A percentile compares a stretch with the other conserved stretches of the same genome.
Conservation (phyloP, 257 asterid species). For the Rehmannia glutinosa region DNA sequence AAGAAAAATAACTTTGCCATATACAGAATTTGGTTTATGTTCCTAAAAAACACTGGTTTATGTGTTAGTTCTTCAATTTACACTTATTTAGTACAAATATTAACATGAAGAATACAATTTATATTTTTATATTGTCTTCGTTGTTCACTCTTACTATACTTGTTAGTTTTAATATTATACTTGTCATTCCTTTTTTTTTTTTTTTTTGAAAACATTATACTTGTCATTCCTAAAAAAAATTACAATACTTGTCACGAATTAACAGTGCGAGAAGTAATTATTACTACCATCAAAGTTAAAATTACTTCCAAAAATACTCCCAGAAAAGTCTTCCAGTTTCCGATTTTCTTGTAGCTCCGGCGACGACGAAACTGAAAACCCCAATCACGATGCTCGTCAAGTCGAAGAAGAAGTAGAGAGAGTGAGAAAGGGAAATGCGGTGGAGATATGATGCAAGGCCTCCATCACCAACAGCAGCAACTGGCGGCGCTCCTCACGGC, state of each 20-base stretch:
- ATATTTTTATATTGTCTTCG: too few species aligned
- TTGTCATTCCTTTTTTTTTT: too few species aligned
- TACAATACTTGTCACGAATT: not conserved
- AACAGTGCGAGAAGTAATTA: not conserved
- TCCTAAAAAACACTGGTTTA: too few species aligned
- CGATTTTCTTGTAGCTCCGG: conserved; percentile 20
- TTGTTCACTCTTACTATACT: too few species aligned
- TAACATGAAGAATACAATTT: too few species aligned
- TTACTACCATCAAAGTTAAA: not conserved
- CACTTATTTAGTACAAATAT: too few species aligned
- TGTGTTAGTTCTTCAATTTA: too few species aligned
- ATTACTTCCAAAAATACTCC: not conserved
- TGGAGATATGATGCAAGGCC: conserved; percentile 82
- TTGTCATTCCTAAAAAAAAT: too few species aligned
- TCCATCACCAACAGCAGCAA: conserved; percentile 96
- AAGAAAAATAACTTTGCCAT: too few species aligned
- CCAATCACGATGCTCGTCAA: conserved; percentile 1
- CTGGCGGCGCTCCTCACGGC: conserved; percentile 92
- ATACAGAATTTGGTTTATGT: too few species aligned
- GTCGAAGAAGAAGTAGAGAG: conserved; percentile 14
- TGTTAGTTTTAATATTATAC: too few species aligned
- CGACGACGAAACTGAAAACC: conserved; percentile 19
- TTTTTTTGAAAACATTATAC: too few species aligned
- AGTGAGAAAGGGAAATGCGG: conserved; percentile 36
- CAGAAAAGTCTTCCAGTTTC: conserved; percentile 5